Percentiles rank a stretch among this genome's conserved stretches.
Conservation (phyloP, 768 basidiomycete species). For the Auricularia sp. region DNA sequence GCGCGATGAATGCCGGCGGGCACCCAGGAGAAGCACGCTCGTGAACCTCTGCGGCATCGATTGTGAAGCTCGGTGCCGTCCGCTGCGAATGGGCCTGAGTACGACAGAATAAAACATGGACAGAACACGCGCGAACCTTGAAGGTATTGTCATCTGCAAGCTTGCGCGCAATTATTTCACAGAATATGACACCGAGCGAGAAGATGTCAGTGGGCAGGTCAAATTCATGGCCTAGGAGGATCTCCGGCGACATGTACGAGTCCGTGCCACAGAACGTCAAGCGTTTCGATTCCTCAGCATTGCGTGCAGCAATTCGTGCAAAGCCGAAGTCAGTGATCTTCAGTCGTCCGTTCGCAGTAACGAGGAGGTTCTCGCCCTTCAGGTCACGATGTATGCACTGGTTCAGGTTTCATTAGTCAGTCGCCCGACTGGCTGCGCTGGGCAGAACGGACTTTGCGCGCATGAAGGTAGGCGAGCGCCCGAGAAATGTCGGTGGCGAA, state of each 20-base stretch:
- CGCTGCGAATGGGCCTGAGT: constrained; percentile 37
- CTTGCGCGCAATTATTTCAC: constrained; percentile 76
- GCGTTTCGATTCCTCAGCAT: constrained; percentile 79
- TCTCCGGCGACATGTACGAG: constrained; percentile 96
- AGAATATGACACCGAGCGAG: constrained; percentile 86
- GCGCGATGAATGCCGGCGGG: constrained; percentile 64
- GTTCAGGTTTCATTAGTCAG: not conserved
- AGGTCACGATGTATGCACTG: constrained; percentile 57
- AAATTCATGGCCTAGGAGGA: constrained; percentile 83
- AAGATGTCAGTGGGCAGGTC: constrained; percentile 92
- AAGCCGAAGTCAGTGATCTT: constrained; percentile 99
- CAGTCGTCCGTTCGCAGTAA: constrained; percentile 85
- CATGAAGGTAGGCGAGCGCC: constrained; percentile 95
- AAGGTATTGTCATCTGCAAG: constrained; percentile 70
- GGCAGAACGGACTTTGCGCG: constrained; percentile 45
- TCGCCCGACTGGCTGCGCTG: too few species aligned
- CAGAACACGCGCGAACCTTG: constrained; percentile 15
- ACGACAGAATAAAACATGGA: not conserved
- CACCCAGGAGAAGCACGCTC: constrained; percentile 60
- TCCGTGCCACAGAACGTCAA: constrained; percentile 85
- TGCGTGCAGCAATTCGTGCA: constrained; percentile 86
- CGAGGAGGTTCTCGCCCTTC: constrained; percentile 95
- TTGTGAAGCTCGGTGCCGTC: constrained; percentile 63
- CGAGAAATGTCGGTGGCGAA: constrained; percentile 93
- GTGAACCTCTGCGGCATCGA: constrained; percentile 67